Base-by-base conservation (phyloP, 371 early-diverging fungal species). In the Zychaea mexicana region DNA sequence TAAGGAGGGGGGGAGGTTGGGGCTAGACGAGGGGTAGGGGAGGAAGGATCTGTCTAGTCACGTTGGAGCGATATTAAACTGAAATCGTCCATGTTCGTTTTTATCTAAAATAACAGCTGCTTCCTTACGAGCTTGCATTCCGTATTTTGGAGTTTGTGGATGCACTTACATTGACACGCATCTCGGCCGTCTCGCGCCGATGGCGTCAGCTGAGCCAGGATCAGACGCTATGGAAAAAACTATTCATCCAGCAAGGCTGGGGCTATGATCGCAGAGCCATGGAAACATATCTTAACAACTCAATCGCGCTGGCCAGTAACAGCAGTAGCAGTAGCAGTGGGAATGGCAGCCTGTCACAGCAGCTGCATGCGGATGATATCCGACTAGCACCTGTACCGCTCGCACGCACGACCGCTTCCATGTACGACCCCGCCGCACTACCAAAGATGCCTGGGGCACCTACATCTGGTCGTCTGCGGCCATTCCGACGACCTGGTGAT, bases 151-250 rank as follows among this genome's bases (percentile, higher is more conserved):
- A 75, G 22, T 85, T 78, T 61, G 59, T 88, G 17, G 86, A 85
- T 60, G 66, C 77, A 24, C 39, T 62, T 17, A 77, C 90, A 6
- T 61, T 92, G 12, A 61, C 65, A 22, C 66, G 67, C 3, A 73
- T 85, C 22, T 66, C 82, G 6, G 64, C 67, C 10, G 88, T 90
- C 6, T 91, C 88, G 7, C 80, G 84, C 42, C 67, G 74, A 30
- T 94, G 94, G 94, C 66, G 76, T 49, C 60, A 62, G 45, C 61
- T 86, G 31, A 74, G 84, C 19, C 71, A 76, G 4, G 93, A 92
- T 66, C 87, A 86, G 56, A 64, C 76, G 3, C 65, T 93, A 4
- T 94, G 95, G 95, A 75, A 81, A 61, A 55, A 71, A 0, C 63
- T 89, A 22, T 93, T 81, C 67, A 36, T 70, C 9, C 42, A 62